Conservation (phyloP, 306 rosid genomes). For the Ochetophila trinervis region DNA sequence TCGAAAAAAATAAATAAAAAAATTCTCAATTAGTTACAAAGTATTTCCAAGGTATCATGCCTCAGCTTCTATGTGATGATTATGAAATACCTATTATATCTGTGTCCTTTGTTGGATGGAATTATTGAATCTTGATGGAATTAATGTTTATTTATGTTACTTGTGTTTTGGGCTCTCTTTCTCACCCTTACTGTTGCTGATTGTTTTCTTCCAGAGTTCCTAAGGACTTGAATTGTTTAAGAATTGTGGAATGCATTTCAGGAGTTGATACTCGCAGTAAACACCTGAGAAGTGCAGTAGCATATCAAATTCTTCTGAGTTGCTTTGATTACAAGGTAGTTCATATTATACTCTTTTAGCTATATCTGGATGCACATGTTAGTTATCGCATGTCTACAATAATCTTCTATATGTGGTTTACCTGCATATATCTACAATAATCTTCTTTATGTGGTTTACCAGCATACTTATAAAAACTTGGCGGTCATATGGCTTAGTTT, state of each 20-base stretch:
- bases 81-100: not conserved
- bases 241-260: constrained; percentile 71
- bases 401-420: no score
- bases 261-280: constrained; percentile 52
- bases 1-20: no score
- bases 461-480: no score
- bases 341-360: constrained; percentile 17
- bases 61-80: no score
- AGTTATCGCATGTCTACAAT: no score
- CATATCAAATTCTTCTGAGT: constrained; percentile 63
- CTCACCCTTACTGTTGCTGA: constrained; percentile 21
- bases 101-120: not conserved
- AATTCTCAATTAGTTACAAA: no score
- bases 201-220: constrained; percentile 54
- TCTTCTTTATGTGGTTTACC: no score
- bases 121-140: not conserved
- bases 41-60: no score
- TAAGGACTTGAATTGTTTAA: constrained; percentile 67
- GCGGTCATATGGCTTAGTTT: no score
- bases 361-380: not conserved
- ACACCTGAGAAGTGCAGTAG: constrained; percentile 63
- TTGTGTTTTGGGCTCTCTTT: constrained; percentile 12
- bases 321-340: constrained; percentile 57
- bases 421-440: no score
- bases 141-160: not conserved